phyloP scores from a whole-genome alignment of 1,284 basidiomycete species.

The Cutaneotrichosporon dermatis region DNA sequence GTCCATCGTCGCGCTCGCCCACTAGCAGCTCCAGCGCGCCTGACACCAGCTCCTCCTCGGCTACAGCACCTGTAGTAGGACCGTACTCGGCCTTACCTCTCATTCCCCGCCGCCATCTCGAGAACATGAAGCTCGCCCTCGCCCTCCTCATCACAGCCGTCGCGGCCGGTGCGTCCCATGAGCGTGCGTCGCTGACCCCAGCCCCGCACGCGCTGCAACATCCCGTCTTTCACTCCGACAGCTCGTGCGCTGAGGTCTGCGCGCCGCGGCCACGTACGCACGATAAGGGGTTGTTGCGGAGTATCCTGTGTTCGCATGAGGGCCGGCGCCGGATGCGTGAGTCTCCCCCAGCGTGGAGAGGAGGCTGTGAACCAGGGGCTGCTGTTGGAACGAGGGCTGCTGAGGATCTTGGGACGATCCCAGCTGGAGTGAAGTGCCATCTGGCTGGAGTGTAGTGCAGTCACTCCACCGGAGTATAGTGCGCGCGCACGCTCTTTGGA shows the following conservation, averaged over 20 bases:
- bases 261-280: neutral
- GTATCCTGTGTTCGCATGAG: neutral
- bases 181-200: neutral
- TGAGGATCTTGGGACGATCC: no score
- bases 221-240: neutral
- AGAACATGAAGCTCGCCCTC: neutral
- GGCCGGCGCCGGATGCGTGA: neutral
- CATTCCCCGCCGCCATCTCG: neutral
- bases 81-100: no score
- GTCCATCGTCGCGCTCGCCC: no score
- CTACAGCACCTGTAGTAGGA: no score
- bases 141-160: neutral
- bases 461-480: no score
- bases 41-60: no score
- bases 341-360: neutral
- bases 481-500: no score
- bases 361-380: no score
- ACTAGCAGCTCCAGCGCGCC: no score
- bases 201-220: neutral
- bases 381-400: no score
- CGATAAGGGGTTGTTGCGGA: neutral
- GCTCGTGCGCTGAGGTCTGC: neutral
- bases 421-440: no score
- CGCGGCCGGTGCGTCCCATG: neutral
- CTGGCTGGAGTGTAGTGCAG: no score